A percentile compares a stretch with the other conserved stretches of the same genome.
Conservation (phyloP, 2,329 filamentous ascomycete genomes). For the Ophiostoma ulmi region DNA sequence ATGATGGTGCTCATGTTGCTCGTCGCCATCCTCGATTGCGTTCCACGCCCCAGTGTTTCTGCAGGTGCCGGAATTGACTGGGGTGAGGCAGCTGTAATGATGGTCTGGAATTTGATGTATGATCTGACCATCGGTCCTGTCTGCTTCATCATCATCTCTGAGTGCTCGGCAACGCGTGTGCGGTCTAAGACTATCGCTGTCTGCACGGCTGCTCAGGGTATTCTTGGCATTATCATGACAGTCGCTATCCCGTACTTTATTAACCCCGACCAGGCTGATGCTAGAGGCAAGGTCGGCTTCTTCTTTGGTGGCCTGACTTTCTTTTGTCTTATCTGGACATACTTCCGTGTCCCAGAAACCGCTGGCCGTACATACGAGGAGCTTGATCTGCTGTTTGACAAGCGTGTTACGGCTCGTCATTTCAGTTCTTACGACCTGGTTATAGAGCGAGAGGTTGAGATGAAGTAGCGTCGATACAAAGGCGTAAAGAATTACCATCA, state of each 20-base stretch:
- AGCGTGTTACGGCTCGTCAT: not conserved
- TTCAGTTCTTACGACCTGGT: not conserved
- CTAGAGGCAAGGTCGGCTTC: slow-evolving; percentile 44
- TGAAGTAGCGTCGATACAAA: slow-evolving; percentile 1
- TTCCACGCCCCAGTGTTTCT: slow-evolving; percentile 37
- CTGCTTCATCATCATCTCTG: slow-evolving; percentile 51
- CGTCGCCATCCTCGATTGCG: slow-evolving; percentile 44
- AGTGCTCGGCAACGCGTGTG: slow-evolving; percentile 44
- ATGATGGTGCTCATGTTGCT: slow-evolving; percentile 45
- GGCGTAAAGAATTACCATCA: not conserved
- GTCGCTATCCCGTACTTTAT: slow-evolving; percentile 44
- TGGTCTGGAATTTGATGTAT: slow-evolving; percentile 49
- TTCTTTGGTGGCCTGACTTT: slow-evolving; percentile 45
- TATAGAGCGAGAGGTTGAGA: not conserved
- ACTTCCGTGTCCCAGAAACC: slow-evolving; percentile 51
- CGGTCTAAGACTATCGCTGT: slow-evolving; percentile 44
- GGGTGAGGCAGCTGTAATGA: slow-evolving; percentile 47
- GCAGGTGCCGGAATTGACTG: slow-evolving; percentile 36
- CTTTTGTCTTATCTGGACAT: slow-evolving; percentile 47
- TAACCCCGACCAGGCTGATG: slow-evolving; percentile 41
- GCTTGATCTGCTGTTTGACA: slow-evolving; percentile 50
- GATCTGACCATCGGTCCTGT: slow-evolving; percentile 48
- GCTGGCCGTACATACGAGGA: slow-evolving; percentile 51
- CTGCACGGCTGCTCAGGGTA: slow-evolving; percentile 40
- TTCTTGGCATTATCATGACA: slow-evolving; percentile 41